Base-by-base conservation (phyloP, 2,329 filamentous ascomycete genomes). In the Graphilbum ipis-grandicollis region DNA sequence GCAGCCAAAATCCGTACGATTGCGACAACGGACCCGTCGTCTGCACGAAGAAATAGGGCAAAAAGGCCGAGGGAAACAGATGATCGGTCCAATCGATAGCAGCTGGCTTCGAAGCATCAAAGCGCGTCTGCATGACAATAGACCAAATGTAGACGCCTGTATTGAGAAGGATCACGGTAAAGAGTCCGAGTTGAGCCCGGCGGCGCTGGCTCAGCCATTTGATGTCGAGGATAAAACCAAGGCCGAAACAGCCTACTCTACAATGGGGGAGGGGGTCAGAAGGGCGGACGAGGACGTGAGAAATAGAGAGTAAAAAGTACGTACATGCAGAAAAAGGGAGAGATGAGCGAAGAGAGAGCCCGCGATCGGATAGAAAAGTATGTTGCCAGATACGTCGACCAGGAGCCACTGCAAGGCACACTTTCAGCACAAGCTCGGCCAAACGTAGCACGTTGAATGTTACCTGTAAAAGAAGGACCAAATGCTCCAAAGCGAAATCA, bases 131-230 rank as follows among this genome's bases (percentile, higher is more conserved):
- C 55, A 65, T 64, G 17, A 62, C 49, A 36, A 64, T 62, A 2
- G 60, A 63, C 62, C 61, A 65, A 40, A 64, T 59, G 36, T 65
- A 65, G 1, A 63, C 61, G n/a, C 57, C 61, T 5, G 59, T 42
- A 32, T 64, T 65, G 7, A 62, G 53, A n/a, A 58, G 47, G 3
- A 61, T 55, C 5, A 65, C 59, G 4, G 52, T 57, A 41, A 57
- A 57, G 7, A 65, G 53, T 34, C 60, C 61, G 5, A 59, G 39
- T 39, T 65, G 60, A 14, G 60, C 62, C 12, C 62, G 54, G 17
- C 61, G 57, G 9, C 62, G 55, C 37, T 60, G 57, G 39, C 54
- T 54, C 9, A 60, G 42, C 19, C 43, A 35, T 36, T 57, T 57
- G 32, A 58, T 49, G 38, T 60, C 57, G 19, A 60, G 55, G 37